Conservation (phyloP, 495 filamentous ascomycete species). For the Aspergillus carlsbadensis region DNA sequence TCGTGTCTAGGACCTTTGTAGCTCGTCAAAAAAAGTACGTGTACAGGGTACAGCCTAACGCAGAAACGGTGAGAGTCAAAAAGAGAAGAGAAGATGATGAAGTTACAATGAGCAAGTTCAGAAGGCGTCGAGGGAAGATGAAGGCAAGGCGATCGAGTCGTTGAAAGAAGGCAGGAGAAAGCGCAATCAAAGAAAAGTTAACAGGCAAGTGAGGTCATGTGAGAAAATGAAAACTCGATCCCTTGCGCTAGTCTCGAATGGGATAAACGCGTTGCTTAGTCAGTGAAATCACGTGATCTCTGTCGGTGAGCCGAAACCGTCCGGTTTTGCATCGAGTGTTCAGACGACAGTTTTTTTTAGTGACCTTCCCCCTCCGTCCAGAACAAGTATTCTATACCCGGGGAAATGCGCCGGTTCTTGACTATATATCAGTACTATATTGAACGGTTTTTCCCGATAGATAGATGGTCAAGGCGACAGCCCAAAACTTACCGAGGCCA, state of each 20-base stretch:
- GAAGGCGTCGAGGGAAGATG: slow-evolving; percentile 12
- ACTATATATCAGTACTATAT: too few relatives aligned
- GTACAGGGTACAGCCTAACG: slow-evolving; percentile 37
- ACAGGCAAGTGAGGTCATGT: slow-evolving; percentile 21
- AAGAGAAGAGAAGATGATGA: slow-evolving; percentile 19
- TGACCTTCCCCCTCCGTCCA: neutral
- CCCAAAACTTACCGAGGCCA: slow-evolving; percentile 12
- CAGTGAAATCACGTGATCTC: slow-evolving; percentile 4
- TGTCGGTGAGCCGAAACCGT: neutral
- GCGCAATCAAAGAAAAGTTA: slow-evolving; percentile 18
- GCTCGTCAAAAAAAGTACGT: slow-evolving; percentile 37
- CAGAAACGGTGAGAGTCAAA: slow-evolving; percentile 30
- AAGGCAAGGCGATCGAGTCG: slow-evolving; percentile 5
- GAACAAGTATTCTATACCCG: neutral
- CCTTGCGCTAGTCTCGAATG: slow-evolving; percentile 17
- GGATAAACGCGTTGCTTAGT: neutral
- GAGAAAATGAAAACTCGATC: slow-evolving; percentile 23
- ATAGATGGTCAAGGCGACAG: slow-evolving; percentile 1
- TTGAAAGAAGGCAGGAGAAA: slow-evolving; percentile 10
- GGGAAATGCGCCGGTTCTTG: neutral
- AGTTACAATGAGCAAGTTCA: slow-evolving; percentile 20
- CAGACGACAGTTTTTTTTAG: too few relatives aligned
- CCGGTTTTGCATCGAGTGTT: too few relatives aligned
- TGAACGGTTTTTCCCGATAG: slow-evolving; percentile 1
- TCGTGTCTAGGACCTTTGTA: slow-evolving; percentile 30